Percentiles rank a stretch among this genome's conserved stretches.
Evolutionary conservation across 2,329 filamentous ascomycete species (phyloP).

Genomic region (Penicillium sp.): DNA sequence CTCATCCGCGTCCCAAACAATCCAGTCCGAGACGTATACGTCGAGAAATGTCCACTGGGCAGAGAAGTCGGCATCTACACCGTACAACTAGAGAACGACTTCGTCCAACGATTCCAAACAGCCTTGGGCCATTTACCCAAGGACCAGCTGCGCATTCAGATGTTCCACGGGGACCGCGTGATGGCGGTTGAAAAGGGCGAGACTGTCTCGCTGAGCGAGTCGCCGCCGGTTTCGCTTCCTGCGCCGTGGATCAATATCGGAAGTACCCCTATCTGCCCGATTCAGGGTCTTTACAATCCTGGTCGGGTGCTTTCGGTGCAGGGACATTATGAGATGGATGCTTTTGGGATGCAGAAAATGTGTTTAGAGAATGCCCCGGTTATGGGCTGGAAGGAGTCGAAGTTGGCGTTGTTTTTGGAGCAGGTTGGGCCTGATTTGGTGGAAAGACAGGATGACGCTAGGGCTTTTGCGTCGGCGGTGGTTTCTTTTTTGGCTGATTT

Average conservation of each 20-base stretch:
- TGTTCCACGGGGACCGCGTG: slow-evolving; percentile 24
- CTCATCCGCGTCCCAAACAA: slow-evolving; percentile 18
- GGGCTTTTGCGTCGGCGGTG: slow-evolving; percentile 24
- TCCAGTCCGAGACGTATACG: slow-evolving; percentile 18
- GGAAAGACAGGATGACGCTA: slow-evolving; percentile 18
- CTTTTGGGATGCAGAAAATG: slow-evolving; percentile 22
- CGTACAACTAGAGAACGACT: slow-evolving; percentile 16
- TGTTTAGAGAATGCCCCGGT: slow-evolving; percentile 19
- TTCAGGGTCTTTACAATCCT: slow-evolving; percentile 23
- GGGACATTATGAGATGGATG: slow-evolving; percentile 25
- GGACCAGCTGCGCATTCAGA: slow-evolving; percentile 20
- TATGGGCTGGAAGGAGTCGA: slow-evolving; percentile 23
- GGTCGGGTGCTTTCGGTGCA: slow-evolving; percentile 21
- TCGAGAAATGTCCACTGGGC: slow-evolving; percentile 22
- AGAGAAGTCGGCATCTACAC: slow-evolving; percentile 21
- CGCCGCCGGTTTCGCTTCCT: slow-evolving; percentile 19
- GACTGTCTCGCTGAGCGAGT: slow-evolving; percentile 13
- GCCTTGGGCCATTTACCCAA: slow-evolving; percentile 13
- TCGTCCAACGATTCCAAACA: slow-evolving; percentile 13
- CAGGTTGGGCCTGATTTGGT: slow-evolving; percentile 20
- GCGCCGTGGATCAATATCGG: slow-evolving; percentile 24
- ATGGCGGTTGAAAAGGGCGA: slow-evolving; percentile 22
- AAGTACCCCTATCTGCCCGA: slow-evolving; percentile 22
- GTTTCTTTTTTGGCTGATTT: slow-evolving; percentile 19
- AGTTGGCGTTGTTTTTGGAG: slow-evolving; percentile 21